A percentile compares a stretch with the other conserved stretches of the same genome.
These are phyloP conservation scores for Chrysosporium queenslandicum DNA, from an alignment of 2,329 filamentous ascomycete genomes.

Conservation along the genomic window DNA sequence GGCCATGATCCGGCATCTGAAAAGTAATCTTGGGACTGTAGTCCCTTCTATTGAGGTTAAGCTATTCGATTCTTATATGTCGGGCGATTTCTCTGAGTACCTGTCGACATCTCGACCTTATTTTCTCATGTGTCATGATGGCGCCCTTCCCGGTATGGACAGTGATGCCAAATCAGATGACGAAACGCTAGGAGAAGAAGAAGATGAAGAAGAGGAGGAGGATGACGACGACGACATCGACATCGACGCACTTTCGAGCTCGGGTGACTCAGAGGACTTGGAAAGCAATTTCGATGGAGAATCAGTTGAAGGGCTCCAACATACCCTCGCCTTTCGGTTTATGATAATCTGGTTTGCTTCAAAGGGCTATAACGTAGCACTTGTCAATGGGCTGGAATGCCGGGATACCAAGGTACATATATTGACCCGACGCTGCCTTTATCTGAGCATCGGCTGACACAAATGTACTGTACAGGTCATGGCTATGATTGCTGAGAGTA, in stretches of 20 bases:
- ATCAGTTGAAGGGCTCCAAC: background rate
- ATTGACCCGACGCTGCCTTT: constrained; percentile 11
- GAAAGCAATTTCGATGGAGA: constrained; percentile 12
- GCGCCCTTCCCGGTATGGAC: constrained; percentile 23
- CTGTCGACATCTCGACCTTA: constrained; percentile 47
- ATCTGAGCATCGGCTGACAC: background rate
- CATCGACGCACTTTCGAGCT: no score
- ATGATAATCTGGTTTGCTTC: constrained; percentile 49
- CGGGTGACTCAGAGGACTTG: constrained; percentile 17
- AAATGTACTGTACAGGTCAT: constrained; percentile 36
- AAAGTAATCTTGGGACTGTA: constrained; percentile 32
- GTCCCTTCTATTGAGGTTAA: constrained; percentile 38
- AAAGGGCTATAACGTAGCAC: constrained; percentile 50
- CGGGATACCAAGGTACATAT: constrained; percentile 50
- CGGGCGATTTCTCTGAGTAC: constrained; percentile 47
- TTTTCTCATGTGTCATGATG: constrained; percentile 61
- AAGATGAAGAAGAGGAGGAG: background rate
- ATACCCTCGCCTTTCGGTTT: constrained; percentile 27
- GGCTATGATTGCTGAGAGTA: constrained; percentile 39
- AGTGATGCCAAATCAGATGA: background rate
- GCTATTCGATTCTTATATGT: constrained; percentile 41
- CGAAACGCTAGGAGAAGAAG: background rate
- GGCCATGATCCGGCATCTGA: constrained; percentile 55
- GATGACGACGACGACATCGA: constrained; percentile 2
- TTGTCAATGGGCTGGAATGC: constrained; percentile 55